Percentiles rank a stretch among this genome's conserved stretches.
phyloP scores from a whole-genome alignment of 75 land plant genomes.

The Cupressus sempervirens region DNA sequence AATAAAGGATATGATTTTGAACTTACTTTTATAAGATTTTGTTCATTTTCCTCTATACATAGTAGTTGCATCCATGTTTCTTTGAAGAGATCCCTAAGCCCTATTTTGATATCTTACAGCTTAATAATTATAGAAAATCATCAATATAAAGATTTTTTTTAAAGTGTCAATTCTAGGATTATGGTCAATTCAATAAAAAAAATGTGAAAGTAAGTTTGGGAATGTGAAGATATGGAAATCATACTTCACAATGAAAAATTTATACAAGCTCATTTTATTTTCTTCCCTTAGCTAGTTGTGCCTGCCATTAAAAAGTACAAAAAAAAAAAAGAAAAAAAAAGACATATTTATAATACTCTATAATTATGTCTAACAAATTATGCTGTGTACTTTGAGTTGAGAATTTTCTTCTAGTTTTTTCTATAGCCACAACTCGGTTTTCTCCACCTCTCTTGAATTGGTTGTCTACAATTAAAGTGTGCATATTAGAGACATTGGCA shows the following conservation, averaged over 20 bases:
- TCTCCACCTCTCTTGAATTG: not conserved
- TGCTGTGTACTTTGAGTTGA: not conserved
- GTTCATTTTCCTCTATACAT: not conserved
- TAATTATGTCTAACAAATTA: not conserved
- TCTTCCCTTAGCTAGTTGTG: not conserved
- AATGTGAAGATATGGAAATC: not conserved
- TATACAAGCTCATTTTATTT: not conserved
- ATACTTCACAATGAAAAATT: not conserved
- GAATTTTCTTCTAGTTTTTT: not conserved
- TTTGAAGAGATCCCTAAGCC: not conserved
- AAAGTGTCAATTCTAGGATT: not conserved
- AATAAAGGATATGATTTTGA: not conserved
- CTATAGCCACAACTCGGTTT: not conserved
- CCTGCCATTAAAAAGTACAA: not conserved
- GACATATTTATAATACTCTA: not conserved
- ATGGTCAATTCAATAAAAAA: not conserved
- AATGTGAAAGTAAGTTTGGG: not conserved
- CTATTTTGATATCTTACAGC: not conserved
- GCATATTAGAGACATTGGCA: not conserved
- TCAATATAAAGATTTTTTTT: not conserved
- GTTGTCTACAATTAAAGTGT: not conserved
- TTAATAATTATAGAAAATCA: not conserved
- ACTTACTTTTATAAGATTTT: constrained; percentile 2
- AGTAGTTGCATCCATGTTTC: not conserved
- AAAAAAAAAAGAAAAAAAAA: not conserved